Evolutionary conservation across 352 stramenopile species (phyloP), one percentile per base, ranked within the genome.

Genomic region (Globisporangium spinosum): DNA sequence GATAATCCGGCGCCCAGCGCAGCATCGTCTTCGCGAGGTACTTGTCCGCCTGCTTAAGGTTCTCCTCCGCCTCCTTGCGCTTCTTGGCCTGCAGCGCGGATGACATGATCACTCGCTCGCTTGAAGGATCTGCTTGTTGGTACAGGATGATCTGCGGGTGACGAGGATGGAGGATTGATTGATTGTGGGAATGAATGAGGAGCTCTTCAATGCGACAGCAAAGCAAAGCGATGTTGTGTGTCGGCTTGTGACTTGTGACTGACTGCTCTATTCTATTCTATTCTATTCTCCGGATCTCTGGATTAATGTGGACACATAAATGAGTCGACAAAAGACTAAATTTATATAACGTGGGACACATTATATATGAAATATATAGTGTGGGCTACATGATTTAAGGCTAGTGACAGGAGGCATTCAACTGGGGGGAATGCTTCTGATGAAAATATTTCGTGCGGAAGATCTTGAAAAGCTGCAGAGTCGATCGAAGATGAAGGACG

Each of bases 1-100:
- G 76, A 69, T 89, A 94, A 68, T 94, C 87, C 3, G 86, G 82
- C 10, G 73, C 68, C 64, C 77, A 78, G 61, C 87, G 82, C 77
- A 94, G 90, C 71, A 94, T 85, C n/a, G 80, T 70, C 58, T 77
- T 81, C 49, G 70, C 65, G 43, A 90, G 66, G 2, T 68, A 72
- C 66, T 90, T 90, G 22, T 89, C 82, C n/a, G 82, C 82, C 55
- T 85, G 76, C 61, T 76, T 78, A 25, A 89, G 65, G 32, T 80
- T 75, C 60, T 77, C 78, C 25, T 73, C 67, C 54, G 77, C 82
- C 68, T 90, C 82, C 22, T 68, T 70, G 68, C 77, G 78, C 70
- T 89, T 89, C 67, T 76, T 70, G 57, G 76, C 65, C 71, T 87
- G 78, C 68, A 86, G 58, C 45, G 70, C 71, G 22, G 62, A 68